Base-by-base conservation (phyloP, 345 rosid genomes). In the Eucalyptus paniculata region DNA sequence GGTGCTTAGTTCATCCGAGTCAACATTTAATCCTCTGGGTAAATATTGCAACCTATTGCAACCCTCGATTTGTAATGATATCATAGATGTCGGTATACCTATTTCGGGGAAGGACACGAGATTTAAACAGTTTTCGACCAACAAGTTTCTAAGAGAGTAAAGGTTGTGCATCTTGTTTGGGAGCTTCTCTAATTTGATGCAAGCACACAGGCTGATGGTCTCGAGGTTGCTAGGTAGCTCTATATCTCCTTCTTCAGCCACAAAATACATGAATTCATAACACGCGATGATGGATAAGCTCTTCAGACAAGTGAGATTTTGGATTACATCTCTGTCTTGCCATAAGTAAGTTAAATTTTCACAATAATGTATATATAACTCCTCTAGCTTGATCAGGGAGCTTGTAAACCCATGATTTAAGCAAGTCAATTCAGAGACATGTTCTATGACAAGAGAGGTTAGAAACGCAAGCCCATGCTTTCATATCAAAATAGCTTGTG, bases 41-140 rank as follows among this genome's bases (percentile, higher is more conserved):
- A 50, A 50, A 17, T 3, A 0, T 50, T 6, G 54, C 54, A 50
- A 50, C 54, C 0, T 50, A 6, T 50, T 3, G 21, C 54, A 50
- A 0, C 0, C 1, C 0, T 0, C 0, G 3, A 50, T 17, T 6
- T 2, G 0, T 50, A 50, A 50, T 6, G 8, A 16, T 50, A 6
- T 50, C 21, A 50, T 6, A 2, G 21, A 50, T 3, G 21, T 6
- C 8, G 54, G 21, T 6, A 50, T 16, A 50, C 8, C 4, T 17
- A 1, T 50, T 50, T 17, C 21, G 2, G 21, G 53, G 0, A 50
- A 50, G 3, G 2, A 16, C 7, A 50, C 21, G 0, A 17, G 8
- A 2, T 50, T 83, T 21, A 16, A 1, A 30, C 32, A 83, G 0
- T 4, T 1, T 0, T 7, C 0, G 0, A 82, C 0, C 0, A 0